Evolutionary conservation across 768 basidiomycete species (phyloP), one percentile per base, ranked within the genome.

Genomic region (Clavaria fumosa): DNA sequence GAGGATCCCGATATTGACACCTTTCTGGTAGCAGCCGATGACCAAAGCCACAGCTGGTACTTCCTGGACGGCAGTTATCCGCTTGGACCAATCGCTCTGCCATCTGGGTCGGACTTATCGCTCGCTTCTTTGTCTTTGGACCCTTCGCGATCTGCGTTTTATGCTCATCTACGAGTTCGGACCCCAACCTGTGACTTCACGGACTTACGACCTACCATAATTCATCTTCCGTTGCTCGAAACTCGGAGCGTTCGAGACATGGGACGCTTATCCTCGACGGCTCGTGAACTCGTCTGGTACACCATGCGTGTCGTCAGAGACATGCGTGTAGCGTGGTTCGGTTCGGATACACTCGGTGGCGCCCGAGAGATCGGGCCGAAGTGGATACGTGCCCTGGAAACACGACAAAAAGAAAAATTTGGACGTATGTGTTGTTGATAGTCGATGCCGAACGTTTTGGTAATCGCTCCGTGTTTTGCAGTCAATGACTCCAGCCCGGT

Each of bases 21-120:
- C 47, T 58, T 88, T 38, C 59, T 88, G 14, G 60, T 67, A 21
- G 65, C 74, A 30, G 53, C 75, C 11, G 80, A 83, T 48, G 59
- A 65, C 37, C 43, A 53, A 14, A 81, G 84, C 4, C 53, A 53
- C 39, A 51, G 84, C 26, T 68, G 75, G 52, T 68, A 58, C 44
- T 86, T 75, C 57, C 60, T 86, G 33, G 83, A 88, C 49, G 85
- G 84, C 11, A 71, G 67, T 43, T 88, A 78, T 55, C 69, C 72
- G 22, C 59, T 88, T 24, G 84, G 84, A 18, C 52, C 59, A 15
- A 53, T 78, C 22, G 50, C 49, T 19, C 43, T 70, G 18, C n/a
- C n/a, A n/a, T n/a, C n/a, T n/a, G 66, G 60, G 22, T 26, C 48
- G 30, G 45, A 53, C 38, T 26, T 49, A 19, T 45, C 53, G 14